These are phyloP conservation scores for Suhomyces vadensis DNA, from an alignment of 805 yeast species.

Conservation along the genomic window DNA sequence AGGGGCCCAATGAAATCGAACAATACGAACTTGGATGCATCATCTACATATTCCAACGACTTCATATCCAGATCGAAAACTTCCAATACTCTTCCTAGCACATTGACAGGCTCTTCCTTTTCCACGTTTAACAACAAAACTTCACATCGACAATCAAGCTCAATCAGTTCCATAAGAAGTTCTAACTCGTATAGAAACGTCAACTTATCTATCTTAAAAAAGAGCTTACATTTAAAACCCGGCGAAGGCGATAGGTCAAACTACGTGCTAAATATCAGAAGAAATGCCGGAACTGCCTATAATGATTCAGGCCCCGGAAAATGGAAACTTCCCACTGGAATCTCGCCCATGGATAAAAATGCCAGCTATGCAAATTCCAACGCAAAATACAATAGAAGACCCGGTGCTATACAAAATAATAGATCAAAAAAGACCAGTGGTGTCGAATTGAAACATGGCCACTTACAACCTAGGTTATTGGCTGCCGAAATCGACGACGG, in stretches of 20 bases:
- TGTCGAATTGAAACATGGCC: conserved; percentile 62
- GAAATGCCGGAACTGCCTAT: conserved; percentile 49
- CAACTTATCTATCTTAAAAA: conserved; percentile 39
- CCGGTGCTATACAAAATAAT: conserved; percentile 16
- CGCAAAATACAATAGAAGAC: conserved; percentile 30
- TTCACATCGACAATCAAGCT: conserved; percentile 25
- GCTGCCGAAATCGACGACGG: conserved; percentile 77
- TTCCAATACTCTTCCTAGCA: conserved; percentile 5
- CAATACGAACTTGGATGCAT: conserved; percentile 8
- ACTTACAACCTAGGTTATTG: conserved; percentile 61
- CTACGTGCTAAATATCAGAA: conserved; percentile 48
- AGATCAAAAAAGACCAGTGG: conserved; percentile 39
- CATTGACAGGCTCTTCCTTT: conserved; percentile 1
- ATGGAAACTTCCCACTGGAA: conserved; percentile 57
- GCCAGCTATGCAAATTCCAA: conserved; percentile 6
- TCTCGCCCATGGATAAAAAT: conserved; percentile 42
- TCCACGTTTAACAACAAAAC: conserved; percentile 3
- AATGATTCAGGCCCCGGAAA: conserved; percentile 47
- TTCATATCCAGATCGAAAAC: conserved; percentile 11
- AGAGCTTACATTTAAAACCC: conserved; percentile 37
- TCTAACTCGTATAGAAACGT: conserved; percentile 35
- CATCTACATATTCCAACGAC: conserved; percentile 6
- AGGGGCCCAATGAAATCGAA: conserved; percentile 5
- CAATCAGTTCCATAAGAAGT: conserved; percentile 39
- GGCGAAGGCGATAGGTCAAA: conserved; percentile 53